phyloP scores from a whole-genome alignment of 2,329 filamentous ascomycete species.

The Botrytis fabae region DNA sequence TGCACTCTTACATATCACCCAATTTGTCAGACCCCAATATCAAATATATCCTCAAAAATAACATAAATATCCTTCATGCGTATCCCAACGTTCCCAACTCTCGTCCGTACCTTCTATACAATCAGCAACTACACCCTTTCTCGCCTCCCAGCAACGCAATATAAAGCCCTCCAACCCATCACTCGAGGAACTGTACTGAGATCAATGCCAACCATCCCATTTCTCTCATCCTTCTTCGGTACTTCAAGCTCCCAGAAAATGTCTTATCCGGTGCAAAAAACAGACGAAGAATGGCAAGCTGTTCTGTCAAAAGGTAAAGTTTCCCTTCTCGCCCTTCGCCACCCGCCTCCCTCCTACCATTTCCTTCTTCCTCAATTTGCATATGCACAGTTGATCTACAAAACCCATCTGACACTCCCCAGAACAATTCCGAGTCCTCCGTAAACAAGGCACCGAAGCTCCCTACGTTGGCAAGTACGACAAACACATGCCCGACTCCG shows the following conservation, averaged over 20 bases:
- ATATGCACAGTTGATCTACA: background rate
- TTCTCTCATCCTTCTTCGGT: conserved; percentile 75
- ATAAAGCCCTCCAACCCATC: conserved; percentile 41
- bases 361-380: background rate
- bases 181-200: conserved; percentile 46
- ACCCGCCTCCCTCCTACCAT: background rate
- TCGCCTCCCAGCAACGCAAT: conserved; percentile 32
- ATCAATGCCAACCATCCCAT: conserved; percentile 77
- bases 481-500: conserved; percentile 74
- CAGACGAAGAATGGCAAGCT: conserved; percentile 83
- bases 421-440: conserved; percentile 96
- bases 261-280: conserved; percentile 78
- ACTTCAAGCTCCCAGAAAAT: conserved; percentile 56
- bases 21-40: conserved; percentile 23
- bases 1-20: background rate
- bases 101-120: conserved; percentile 49
- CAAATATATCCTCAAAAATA: conserved; percentile 5
- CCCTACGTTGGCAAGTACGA: conserved; percentile 81
- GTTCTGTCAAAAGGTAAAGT: conserved; percentile 67
- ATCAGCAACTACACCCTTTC: conserved; percentile 47
- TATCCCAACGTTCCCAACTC: conserved; percentile 49
- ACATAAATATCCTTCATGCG: conserved; percentile 48
- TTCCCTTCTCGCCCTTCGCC: background rate
- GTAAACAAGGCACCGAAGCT: conserved; percentile 86
- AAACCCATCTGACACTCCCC: conserved; percentile 39